Evolutionary conservation across 352 stramenopile genomes (phyloP), one percentile per base, ranked within the genome.

Genomic region (Globisporangium acanthophoron): DNA sequence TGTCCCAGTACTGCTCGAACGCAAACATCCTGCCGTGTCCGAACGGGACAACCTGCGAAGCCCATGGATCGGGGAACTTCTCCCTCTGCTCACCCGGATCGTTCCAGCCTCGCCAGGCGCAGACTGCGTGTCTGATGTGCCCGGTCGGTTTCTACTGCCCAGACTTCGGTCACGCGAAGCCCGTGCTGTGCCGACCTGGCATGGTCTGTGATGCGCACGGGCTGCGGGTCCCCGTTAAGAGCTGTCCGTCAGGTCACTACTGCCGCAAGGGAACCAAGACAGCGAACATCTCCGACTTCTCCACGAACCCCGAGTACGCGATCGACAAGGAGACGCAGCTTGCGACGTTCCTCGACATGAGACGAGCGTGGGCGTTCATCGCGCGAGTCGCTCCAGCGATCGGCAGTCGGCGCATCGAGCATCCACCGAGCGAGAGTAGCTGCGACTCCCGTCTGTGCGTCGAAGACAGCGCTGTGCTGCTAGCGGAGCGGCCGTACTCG

Each of bases 91-190:
- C 80, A 3, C 91, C 95, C 1, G 95, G 96, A 5, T 90, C 69
- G 6, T 99, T 99, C 70, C 94, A 99, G 72, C 89, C 97, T 5
- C 80, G 85, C 9, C 68, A 83, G 41, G 83, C 76, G 15, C 79
- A 97, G 65, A 46, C 33, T 0, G 58, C 61, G 18, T 99, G 96
- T 59, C 65, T 98, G 13, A 60, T 54, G 3, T 99, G 97, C 54
- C 95, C 97, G 1, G 71, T 99, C 27, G 96, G 97, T 0, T 99
- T 89, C 65, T 94, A 92, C 41, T 99, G 97, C 52, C 94, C 97
- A 0, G 80, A 97, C 57, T 81, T 87, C 63, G 96, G 96, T 9
- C 79, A 98, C 57, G 51, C 73, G 16, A 89, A 91, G 56, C 96
- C 96, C 1, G 24, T 98, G 1, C 40, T 97, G 21, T 99, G 96